Base-by-base conservation (phyloP, 2,329 filamentous ascomycete genomes). In the Pseudogymnoascus sp. region DNA sequence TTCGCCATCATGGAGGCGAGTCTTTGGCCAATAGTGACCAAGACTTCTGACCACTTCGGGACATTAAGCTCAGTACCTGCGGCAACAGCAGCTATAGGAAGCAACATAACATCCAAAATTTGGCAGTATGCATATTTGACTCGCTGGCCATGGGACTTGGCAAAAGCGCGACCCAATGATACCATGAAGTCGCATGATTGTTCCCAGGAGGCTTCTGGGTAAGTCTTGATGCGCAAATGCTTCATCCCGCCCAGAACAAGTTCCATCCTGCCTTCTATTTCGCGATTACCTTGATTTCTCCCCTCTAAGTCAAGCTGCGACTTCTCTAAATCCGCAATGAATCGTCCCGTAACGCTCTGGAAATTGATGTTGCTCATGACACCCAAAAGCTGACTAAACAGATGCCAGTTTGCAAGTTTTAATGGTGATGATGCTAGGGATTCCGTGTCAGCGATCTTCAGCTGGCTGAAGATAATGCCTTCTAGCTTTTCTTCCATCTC, bases 311-410 rank as follows among this genome's bases (percentile, higher is more conserved):
- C 91, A 70, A 87, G 87, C 60, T 97, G 86, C 8, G 88, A 89
- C 33, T 81, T 81, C 63, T 92, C 90, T 4, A 99, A 81, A 71
- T 97, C 93, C 31, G 82, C 79, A 52, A 96, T 81, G 71, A 96
- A 99, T 58, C 91, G 87, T 62, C 87, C 85, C 3, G 91, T 87
- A 52, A 99, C 93, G 62, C 88, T 90, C 14, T 85, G 79, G 73
- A 99, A 97, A 72, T 96, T 93, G 67, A 95, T 88, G 49, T 90
- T 89, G 75, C 95, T 97, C 90, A 99, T 96, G 40, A 93, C 89
- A n/a, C 96, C 95, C 0, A 99, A 83, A 3, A 99, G 80, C 70
- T 96, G 90, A 18, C 91, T 88, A 73, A 97, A 97, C 2, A 99
- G 86, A 64, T 91, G 90, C 93, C 93, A 99, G 70, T 99, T 99